Conservation (phyloP, 2,329 filamentous ascomycete genomes). For the Exutisphaerella laricina region DNA sequence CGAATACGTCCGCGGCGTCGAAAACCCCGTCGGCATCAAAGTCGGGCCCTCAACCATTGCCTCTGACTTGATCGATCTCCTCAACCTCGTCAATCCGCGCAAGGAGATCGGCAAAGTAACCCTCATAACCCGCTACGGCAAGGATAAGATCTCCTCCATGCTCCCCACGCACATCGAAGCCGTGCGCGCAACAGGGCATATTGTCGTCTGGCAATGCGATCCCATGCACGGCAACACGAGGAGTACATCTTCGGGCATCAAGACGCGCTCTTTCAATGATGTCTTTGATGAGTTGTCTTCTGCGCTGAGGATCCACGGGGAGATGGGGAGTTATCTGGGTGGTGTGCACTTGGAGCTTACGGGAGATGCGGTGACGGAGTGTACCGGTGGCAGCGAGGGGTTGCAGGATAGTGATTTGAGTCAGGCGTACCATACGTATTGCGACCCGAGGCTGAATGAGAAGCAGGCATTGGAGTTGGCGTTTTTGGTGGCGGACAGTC, state of each 20-base stretch:
- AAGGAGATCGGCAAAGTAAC: constrained; percentile 88
- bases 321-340: constrained; percentile 78
- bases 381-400: constrained; percentile 81
- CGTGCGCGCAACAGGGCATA: constrained; percentile 69
- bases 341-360: constrained; percentile 94
- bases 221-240: constrained; percentile 88
- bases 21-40: constrained; percentile 95
- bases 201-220: constrained; percentile 95
- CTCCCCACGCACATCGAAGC: constrained; percentile 82
- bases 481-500: constrained; percentile 74
- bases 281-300: constrained; percentile 83
- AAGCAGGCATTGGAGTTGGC: constrained; percentile 95
- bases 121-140: constrained; percentile 91
- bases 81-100: constrained; percentile 78
- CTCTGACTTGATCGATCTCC: constrained; percentile 68
- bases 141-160: constrained; percentile 65
- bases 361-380: constrained; percentile 94
- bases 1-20: constrained; percentile 93
- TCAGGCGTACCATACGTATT: constrained; percentile 91
- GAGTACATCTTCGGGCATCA: constrained; percentile 68
- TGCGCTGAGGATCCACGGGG: constrained; percentile 77
- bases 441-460: constrained; percentile 91
- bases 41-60: constrained; percentile 80
- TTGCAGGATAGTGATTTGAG: constrained; percentile 82
- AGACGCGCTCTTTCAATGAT: constrained; percentile 85